Base-by-base conservation (phyloP, 345 rosid genomes). In the Arabidopsis suecica region DNA sequence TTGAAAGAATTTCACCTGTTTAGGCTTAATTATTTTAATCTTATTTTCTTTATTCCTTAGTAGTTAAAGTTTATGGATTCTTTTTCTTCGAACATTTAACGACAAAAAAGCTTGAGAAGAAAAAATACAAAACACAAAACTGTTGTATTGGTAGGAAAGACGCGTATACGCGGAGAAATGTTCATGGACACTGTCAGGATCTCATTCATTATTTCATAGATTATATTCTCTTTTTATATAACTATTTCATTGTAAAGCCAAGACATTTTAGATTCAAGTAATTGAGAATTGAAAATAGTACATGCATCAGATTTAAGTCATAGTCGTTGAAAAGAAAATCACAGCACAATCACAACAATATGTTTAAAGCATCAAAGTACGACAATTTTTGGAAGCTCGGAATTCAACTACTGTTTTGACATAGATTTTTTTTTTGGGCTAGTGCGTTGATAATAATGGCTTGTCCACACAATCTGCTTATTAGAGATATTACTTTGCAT, bases 81-180 rank as follows among this genome's bases (percentile, higher is more conserved):
- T 37, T 18, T 20, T 18, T 20, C 4, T 38, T 37, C 16, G 13
- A 40, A 40, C 18, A 40, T 5, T 22, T 22, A 13, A 61, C 20
- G 33, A 22, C 33, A 45, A 38, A 36, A 16, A 61, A 40, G 33
- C 6, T 61, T 22, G 16, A 12, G 3, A 12, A 12, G 11, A 12
- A 7, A 12, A 25, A 20, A 11, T 12, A 4, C 3, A 10, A 59
- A 5, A 41, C 32, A 38, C 16, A 11, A 61, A 61, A 40, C 22
- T 38, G 49, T 40, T 61, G 32, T 32, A 23, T 12, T 60, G 22
- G 50, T 61, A 20, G 32, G 50, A 5, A 41, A 41, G 22, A 61
- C 49, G 48, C 65, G 18, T 61, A 38, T 38, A 61, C 48, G 66
- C 49, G 66, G 66, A 61, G 66, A 61, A 61, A 61, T 47, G 66